Percentiles rank a stretch among this genome's conserved stretches.
Conservation (phyloP, 306 rosid species). For the Sphenostylis stenocarpa region DNA sequence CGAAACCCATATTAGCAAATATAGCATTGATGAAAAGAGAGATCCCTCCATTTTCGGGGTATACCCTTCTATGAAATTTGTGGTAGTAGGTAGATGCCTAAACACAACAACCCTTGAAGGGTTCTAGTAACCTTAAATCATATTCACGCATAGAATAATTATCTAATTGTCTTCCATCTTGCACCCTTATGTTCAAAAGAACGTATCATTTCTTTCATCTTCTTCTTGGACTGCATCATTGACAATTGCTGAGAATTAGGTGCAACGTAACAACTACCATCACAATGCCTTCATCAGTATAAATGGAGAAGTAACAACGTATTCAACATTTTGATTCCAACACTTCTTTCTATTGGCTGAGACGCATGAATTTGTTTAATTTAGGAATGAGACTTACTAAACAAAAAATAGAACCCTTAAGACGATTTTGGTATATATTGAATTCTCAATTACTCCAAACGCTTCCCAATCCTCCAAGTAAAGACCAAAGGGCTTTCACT, state of each 20-base stretch:
- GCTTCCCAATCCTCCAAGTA: not conserved
- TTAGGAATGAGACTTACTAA: not conserved
- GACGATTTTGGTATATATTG: not conserved
- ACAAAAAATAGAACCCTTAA: not conserved
- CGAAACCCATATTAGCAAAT: not conserved
- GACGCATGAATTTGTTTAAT: not conserved
- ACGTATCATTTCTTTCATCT: not conserved
- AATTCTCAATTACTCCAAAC: not conserved
- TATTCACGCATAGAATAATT: constrained; percentile 24
- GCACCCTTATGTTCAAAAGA: not conserved
- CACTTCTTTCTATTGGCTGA: not conserved
- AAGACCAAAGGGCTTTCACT: not conserved
- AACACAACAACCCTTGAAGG: constrained; percentile 28
- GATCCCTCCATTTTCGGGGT: not conserved
- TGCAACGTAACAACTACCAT: constrained; percentile 25
- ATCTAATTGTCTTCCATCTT: not conserved
- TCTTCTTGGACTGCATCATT: constrained; percentile 17
- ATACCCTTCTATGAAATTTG: not conserved
- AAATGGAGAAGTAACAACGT: not conserved
- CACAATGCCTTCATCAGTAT: not conserved
- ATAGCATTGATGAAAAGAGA: not conserved
- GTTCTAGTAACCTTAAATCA: not conserved
- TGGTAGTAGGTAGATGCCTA: constrained; percentile 8
- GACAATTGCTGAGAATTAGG: constrained; percentile 35
- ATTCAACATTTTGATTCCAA: no score